phyloP scores from a whole-genome alignment of 2,329 filamentous ascomycete genomes.

The Pseudogymnoascus pannorum region DNA sequence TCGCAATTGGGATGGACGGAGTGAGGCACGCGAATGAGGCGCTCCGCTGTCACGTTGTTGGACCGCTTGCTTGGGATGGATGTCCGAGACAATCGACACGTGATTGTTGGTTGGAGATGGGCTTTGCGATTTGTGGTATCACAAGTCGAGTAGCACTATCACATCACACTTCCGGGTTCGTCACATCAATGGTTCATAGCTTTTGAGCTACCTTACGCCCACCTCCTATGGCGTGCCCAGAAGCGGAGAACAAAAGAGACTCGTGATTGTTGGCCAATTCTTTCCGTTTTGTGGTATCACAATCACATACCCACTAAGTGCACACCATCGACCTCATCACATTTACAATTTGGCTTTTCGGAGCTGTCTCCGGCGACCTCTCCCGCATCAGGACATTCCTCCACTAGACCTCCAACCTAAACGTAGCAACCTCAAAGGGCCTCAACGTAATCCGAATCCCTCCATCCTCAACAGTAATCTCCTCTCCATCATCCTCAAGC shows the following conservation, averaged over 20 bases:
- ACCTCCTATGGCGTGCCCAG: background rate
- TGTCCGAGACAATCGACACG: background rate
- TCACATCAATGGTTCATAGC: background rate
- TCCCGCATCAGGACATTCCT: background rate
- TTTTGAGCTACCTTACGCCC: background rate
- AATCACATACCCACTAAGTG: background rate
- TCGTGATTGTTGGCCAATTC: background rate
- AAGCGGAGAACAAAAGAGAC: background rate
- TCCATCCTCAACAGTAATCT: constrained; percentile 41
- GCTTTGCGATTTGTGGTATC: background rate
- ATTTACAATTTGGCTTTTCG: background rate
- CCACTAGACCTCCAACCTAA: constrained; percentile 50
- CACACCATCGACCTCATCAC: background rate
- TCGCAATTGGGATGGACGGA: background rate
- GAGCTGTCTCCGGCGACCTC: background rate
- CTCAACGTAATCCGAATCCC: constrained; percentile 58
- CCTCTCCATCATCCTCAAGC: constrained; percentile 77
- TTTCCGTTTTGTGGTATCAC: background rate
- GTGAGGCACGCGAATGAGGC: background rate
- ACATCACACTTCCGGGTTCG: background rate
- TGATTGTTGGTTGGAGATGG: background rate
- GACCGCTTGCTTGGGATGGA: background rate
- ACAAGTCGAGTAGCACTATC: background rate
- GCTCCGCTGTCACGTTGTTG: background rate
- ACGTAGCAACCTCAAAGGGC: constrained; percentile 82